Evolutionary conservation across 2,329 filamentous ascomycete genomes (phyloP).

Genomic region (Fusarium sp.): DNA sequence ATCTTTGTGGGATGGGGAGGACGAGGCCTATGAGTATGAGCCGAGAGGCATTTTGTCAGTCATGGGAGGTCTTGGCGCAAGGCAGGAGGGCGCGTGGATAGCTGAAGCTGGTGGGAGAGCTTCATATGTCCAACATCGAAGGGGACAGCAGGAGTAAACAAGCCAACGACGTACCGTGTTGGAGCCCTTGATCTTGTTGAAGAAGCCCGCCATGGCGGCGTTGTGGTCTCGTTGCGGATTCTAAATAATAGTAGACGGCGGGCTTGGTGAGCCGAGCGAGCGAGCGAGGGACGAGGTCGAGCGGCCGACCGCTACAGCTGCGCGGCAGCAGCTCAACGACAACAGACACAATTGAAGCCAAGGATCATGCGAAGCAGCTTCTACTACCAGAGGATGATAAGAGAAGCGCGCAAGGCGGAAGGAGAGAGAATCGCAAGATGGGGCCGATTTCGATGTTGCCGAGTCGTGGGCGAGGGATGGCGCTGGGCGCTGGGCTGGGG

Average conservation of each 20-base stretch:
- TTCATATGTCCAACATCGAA: conserved; percentile 1
- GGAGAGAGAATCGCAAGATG: conserved; percentile 15
- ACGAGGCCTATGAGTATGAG: conserved; percentile 52
- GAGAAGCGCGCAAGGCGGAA: conserved; percentile 13
- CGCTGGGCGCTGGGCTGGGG: conserved; percentile 8
- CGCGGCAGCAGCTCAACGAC: conserved; percentile 49
- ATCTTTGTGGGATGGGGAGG: conserved; percentile 58
- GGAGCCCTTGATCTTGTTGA: conserved; percentile 68
- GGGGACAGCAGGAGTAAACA: conserved; percentile 6
- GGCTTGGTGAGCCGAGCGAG: conserved; percentile 34
- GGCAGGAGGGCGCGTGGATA: neutral
- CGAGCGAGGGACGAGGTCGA: conserved; percentile 27
- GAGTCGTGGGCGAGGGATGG: conserved; percentile 29
- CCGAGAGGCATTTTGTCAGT: conserved; percentile 48
- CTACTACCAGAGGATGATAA: conserved; percentile 1
- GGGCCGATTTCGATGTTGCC: conserved; percentile 27
- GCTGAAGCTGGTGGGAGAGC: conserved; percentile 37
- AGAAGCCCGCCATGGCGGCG: conserved; percentile 64
- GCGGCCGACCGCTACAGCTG: conserved; percentile 48
- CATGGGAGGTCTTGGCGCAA: conserved; percentile 32
- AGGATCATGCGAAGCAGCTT: conserved; percentile 41
- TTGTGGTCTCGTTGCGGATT: conserved; percentile 33
- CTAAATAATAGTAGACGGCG: conserved; percentile 20
- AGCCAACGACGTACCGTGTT: conserved; percentile 60
- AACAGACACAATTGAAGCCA: conserved; percentile 38